Evolutionary conservation across 2,329 filamentous ascomycete genomes (phyloP), one percentile per base, ranked within the genome.

Genomic region (Diatrype stigma): DNA sequence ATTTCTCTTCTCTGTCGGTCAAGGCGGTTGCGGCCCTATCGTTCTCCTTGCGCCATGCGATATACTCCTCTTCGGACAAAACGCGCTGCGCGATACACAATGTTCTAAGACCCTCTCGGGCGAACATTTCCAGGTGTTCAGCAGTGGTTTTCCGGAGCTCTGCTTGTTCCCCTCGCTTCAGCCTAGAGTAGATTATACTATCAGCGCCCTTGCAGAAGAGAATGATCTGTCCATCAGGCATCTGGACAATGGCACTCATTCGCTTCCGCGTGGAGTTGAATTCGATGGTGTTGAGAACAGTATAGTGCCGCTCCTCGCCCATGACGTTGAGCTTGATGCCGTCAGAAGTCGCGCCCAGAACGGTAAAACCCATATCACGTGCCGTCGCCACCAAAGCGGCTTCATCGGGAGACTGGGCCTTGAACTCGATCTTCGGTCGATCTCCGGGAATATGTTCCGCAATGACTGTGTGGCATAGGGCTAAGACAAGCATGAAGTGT

Each of bases 131-230:
- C 17, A 99, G 80, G 64, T 99, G 94, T 60, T 96, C 90, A 3
- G 92, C 94, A 1, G 95, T 99, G 17, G 81, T 79, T 60, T 83
- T 81, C 55, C 94, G 84, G 49, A 99, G 80, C 63, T 96, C 88
- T 54, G 84, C 78, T 71, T 99, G 94, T 68, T 96, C 86, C 46
- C 92, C 91, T 56, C 81, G 84, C 70, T 85, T 89, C 53, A 99
- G 77, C 6, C 94, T 87, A 7, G 91, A 92, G 69, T 97, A 99
- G 57, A 99, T 97, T 62, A 97, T 88, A 63, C 90, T 96, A 68
- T 99, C 94, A 32, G 94, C 94, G 57, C 94, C 94, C 73, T 99
- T 99, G 77, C 94, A 99, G 71, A 95, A 96, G 1, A 99, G 79
- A 49, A 94, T 79, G 55, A 99, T 96, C 52, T 80, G 86, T 38